Base-by-base conservation (phyloP, 768 basidiomycete species). In the Boletus tomentosulus region DNA sequence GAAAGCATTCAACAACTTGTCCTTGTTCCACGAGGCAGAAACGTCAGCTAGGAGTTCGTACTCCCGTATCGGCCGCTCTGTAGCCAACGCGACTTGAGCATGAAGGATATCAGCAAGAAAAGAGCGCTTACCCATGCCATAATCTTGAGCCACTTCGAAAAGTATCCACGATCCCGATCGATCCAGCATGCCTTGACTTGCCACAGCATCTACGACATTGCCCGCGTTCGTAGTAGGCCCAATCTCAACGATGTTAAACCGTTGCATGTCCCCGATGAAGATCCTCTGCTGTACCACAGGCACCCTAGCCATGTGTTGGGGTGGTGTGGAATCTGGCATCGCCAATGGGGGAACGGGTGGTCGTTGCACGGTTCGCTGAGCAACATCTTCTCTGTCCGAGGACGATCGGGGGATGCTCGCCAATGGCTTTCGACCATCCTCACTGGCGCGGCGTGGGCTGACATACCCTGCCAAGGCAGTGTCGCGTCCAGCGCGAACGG, bases 31-130 rank as follows among this genome's bases (percentile, higher is more conserved):
- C 3, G 92, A 88, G 19, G 84, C 81, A 57, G 86, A 81, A 30
- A 98, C 79, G 53, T 91, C 87, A 7, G 79, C 72, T 1, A 97
- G 66, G n/a, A 86, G 72, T 67, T 99, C 96, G 63, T 86, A 99
- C 66, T 84, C 84, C 51, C 97, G 76, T 34, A 98, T 76, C 15
- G 94, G 94, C 1, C 96, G 87, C 70, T 99, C 96, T 94, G 64
- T 13, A 60, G 48, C 54, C 55, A 37, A 56, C 55, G 48, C 22
- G 45, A 56, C 56, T 46, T 55, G 39, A 54, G n/a, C n/a, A 30
- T 7, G 41, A 10, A 30, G 31, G 44, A 60, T 55, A 51, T 31
- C 6, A n/a, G 19, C 24, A 6, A 37, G 46, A 37, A 8, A 19
- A 15, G 34, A 33, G 35, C 3, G 69, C 82, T 53, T 65, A 95